phyloP scores from a whole-genome alignment of 177 flowering plant genomes.

The Vitis hybrid region DNA sequence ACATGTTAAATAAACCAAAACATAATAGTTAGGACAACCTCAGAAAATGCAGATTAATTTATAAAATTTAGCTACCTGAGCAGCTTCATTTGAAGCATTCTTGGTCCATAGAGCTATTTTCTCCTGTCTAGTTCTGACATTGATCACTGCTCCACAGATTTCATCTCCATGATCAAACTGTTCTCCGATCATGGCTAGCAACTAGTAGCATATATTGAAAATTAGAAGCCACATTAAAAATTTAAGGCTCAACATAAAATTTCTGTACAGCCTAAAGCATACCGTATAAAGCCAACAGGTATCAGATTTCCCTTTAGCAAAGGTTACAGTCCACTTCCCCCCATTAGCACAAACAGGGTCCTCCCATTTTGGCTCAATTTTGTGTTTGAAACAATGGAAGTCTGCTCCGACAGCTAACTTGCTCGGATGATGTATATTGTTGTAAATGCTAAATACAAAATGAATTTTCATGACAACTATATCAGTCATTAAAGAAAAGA shows the following conservation, averaged over 20 bases:
- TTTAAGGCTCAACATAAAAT: background rate
- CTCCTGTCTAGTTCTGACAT: slow-evolving; percentile 72
- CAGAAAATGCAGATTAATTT: background rate
- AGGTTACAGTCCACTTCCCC: slow-evolving; percentile 84
- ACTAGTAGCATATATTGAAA: slow-evolving; percentile 27
- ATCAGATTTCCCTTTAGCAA: slow-evolving; percentile 67
- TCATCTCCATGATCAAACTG: slow-evolving; percentile 98
- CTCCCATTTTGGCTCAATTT: slow-evolving; percentile 98
- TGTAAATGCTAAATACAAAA: slow-evolving; percentile 65
- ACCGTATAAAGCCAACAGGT: slow-evolving; percentile 87
- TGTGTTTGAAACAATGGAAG: slow-evolving; percentile 77
- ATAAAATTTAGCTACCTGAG: slow-evolving; percentile 58
- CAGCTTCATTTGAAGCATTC: slow-evolving; percentile 89
- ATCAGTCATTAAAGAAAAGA: background rate
- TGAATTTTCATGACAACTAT: background rate
- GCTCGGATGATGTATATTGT: slow-evolving; percentile 86
- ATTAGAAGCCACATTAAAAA: slow-evolving; percentile 1
- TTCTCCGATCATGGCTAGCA: slow-evolving; percentile 97
- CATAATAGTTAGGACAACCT: no score
- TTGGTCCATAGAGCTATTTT: slow-evolving; percentile 89
- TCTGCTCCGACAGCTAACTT: slow-evolving; percentile 78
- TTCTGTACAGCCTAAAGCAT: slow-evolving; percentile 16
- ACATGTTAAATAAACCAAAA: no score
- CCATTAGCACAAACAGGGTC: slow-evolving; percentile 96
- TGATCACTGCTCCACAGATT: slow-evolving; percentile 95